These are phyloP conservation scores for Kurtzmaniella fragi DNA, from an alignment of 805 yeast genomes.

Conservation along the genomic window DNA sequence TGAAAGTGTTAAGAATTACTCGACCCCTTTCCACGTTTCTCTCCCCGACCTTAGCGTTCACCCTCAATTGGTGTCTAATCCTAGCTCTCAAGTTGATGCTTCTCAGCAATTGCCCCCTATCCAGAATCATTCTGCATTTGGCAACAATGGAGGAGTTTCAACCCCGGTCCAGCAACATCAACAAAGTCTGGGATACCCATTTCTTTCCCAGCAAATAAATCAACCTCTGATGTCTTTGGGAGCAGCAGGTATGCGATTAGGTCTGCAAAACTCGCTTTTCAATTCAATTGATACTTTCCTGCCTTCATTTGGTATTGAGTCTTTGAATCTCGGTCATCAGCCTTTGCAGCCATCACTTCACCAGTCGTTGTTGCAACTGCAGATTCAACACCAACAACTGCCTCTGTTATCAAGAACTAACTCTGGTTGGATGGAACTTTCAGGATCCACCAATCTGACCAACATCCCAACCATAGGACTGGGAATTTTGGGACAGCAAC, in stretches of 20 bases:
- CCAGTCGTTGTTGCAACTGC: conserved; percentile 28
- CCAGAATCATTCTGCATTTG: conserved; percentile 1
- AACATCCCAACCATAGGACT: conserved; percentile 13
- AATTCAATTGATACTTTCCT: conserved; percentile 6
- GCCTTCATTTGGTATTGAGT: conserved; percentile 21
- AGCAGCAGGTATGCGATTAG: conserved; percentile 20
- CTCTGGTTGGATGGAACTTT: conserved; percentile 33
- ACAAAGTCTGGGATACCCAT: conserved; percentile 24
- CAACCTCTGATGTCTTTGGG: conserved; percentile 12
- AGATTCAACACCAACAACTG: conserved; percentile 24
- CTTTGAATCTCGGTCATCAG: conserved; percentile 13
- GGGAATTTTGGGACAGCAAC: no score
- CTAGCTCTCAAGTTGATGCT: conserved; percentile 1
- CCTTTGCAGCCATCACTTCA: conserved; percentile 6
- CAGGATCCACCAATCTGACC: conserved; percentile 22
- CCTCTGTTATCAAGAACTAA: conserved; percentile 28
- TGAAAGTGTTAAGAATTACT: conserved; percentile 40
- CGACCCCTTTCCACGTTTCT: conserved; percentile 61
- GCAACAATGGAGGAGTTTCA: conserved; percentile 1
- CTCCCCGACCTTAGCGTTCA: conserved; percentile 30
- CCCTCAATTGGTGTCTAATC: background rate
- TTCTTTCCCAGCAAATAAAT: conserved; percentile 18
- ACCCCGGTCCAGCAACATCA: conserved; percentile 4
- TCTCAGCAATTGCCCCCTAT: conserved; percentile 2
- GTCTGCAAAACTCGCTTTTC: conserved; percentile 9